Conservation (phyloP, 2,329 filamentous ascomycete species). For the Ophiostoma australiae region DNA sequence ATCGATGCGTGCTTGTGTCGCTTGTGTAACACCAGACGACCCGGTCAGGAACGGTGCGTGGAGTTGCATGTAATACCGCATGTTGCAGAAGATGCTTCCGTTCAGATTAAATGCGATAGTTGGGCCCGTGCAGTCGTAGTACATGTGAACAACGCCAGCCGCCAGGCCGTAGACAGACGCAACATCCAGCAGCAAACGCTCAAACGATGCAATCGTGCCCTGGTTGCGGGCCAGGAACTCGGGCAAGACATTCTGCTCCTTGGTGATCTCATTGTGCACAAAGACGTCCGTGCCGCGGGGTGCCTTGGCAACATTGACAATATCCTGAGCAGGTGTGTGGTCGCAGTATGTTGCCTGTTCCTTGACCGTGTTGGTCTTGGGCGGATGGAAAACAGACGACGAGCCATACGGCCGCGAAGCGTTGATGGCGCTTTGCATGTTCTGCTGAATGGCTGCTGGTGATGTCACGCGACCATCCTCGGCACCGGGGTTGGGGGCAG, state of each 20-base stretch:
- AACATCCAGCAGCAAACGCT: conserved; percentile 62
- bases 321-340: conserved; percentile 65
- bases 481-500: conserved; percentile 21
- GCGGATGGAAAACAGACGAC: conserved; percentile 65
- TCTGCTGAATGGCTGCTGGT: conserved; percentile 59
- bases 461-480: conserved; percentile 54
- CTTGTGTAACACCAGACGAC: not conserved
- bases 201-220: conserved; percentile 63
- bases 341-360: conserved; percentile 88
- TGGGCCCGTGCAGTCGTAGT: conserved; percentile 70
- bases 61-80: conserved; percentile 77
- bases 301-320: conserved; percentile 64
- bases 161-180: conserved; percentile 68
- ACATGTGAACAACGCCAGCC: conserved; percentile 70
- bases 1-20: conserved; percentile 34
- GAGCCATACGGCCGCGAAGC: conserved; percentile 74
- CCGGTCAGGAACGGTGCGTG: conserved; percentile 52
- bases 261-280: conserved; percentile 50
- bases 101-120: conserved; percentile 90
- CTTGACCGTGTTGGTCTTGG: conserved; percentile 66
- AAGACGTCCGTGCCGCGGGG: conserved; percentile 71
- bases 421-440: conserved; percentile 71
- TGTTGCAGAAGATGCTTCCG: conserved; percentile 89
- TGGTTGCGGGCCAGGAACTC: conserved; percentile 59
- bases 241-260: conserved; percentile 35